A percentile compares a stretch with the other conserved stretches of the same genome.
Evolutionary conservation across 371 early-diverging fungal genomes (phyloP).

Genomic region (Mortierella sp.): DNA sequence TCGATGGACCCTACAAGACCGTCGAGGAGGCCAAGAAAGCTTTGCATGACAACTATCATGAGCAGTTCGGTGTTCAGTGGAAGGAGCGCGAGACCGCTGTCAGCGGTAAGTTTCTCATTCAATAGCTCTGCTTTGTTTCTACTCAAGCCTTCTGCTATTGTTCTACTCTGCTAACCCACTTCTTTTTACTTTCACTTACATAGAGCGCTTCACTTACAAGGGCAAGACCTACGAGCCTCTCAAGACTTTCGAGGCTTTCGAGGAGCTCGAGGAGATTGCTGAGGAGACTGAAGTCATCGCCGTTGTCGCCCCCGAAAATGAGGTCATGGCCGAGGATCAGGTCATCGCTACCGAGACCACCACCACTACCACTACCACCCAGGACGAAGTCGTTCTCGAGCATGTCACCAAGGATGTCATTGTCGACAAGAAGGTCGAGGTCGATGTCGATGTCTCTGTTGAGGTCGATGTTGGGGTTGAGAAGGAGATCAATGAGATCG

Average conservation of each 20-base stretch:
- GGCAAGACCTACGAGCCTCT: constrained; percentile 35
- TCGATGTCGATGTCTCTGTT: no score
- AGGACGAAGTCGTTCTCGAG: no score
- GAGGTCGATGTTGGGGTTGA: neutral
- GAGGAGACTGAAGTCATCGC: constrained; percentile 21
- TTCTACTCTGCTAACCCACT: neutral
- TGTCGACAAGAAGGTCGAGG: no score
- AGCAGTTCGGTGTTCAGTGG: constrained; percentile 18
- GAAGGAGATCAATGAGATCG: neutral
- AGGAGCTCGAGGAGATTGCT: constrained; percentile 31
- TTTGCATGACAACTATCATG: constrained; percentile 13
- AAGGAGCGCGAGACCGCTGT: constrained; percentile 15
- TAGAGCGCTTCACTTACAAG: constrained; percentile 28
- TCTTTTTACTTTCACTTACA: neutral
- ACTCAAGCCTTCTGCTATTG: neutral
- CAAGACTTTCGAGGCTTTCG: constrained; percentile 31
- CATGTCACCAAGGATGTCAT: no score
- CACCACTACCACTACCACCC: no score
- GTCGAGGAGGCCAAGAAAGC: constrained; percentile 19
- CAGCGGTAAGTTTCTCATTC: constrained; percentile 14
- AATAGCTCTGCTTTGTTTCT: neutral
- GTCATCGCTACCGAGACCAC: neutral
- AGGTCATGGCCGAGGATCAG: neutral
- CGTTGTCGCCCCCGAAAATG: constrained; percentile 6
- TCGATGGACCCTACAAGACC: constrained; percentile 22